Conservation (phyloP, 495 filamentous ascomycete genomes). For the Hyaloscypha bicolor region DNA sequence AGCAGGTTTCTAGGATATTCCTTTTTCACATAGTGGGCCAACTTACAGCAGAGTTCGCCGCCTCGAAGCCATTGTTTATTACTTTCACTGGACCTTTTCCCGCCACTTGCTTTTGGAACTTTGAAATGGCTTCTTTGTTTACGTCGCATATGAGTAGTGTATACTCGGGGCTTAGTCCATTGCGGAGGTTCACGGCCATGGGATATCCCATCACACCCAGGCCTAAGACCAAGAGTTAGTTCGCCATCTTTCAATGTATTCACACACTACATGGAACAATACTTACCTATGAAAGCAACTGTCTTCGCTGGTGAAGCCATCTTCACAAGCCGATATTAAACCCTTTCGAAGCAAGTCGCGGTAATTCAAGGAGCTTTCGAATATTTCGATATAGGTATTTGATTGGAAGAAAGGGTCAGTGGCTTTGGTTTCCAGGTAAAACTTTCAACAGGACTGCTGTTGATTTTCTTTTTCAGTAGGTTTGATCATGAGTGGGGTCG, state of each 20-base stretch:
- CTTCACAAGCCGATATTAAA: not conserved
- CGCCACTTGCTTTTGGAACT: not conserved
- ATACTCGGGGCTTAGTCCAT: not conserved
- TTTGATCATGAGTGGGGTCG: not conserved
- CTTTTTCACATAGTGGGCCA: not conserved
- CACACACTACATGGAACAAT: no score
- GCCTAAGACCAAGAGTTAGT: not conserved
- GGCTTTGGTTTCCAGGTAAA: not conserved
- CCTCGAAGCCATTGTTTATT: not conserved
- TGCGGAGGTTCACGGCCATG: constrained; percentile 13
- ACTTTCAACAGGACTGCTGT: not conserved
- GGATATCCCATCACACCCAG: constrained; percentile 16
- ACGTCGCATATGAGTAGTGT: constrained; percentile 9
- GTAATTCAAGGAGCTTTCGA: not conserved
- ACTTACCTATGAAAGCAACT: not conserved
- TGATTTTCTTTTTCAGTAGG: not conserved
- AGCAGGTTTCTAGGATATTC: not conserved
- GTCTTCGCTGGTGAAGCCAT: not conserved
- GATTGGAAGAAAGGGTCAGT: not conserved
- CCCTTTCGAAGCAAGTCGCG: not conserved
- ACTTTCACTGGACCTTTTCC: not conserved
- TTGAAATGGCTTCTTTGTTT: constrained; percentile 6
- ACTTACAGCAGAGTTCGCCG: not conserved
- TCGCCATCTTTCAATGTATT: not conserved
- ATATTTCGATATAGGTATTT: not conserved